Evolutionary conservation across 1,284 basidiomycete species (phyloP).

Genomic region (Ceratobasidium sp.): DNA sequence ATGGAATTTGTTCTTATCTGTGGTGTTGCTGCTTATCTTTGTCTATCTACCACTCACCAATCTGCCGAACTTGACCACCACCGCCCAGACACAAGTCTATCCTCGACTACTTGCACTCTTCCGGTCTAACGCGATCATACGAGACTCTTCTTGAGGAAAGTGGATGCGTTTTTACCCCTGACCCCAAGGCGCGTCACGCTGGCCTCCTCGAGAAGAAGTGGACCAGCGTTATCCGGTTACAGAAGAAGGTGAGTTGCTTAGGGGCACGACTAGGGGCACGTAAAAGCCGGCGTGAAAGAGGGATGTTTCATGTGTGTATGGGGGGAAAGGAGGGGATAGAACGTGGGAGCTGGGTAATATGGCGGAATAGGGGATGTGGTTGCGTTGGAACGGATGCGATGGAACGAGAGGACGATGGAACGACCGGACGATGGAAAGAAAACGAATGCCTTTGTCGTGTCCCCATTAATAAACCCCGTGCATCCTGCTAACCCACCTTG

Average conservation of each 20-base stretch:
- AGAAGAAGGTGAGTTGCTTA: constrained; percentile 81
- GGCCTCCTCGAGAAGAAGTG: constrained; percentile 95
- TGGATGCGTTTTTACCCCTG: constrained; percentile 76
- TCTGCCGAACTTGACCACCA: neutral
- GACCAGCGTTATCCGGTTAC: constrained; percentile 91
- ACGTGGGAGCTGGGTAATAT: neutral
- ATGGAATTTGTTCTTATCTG: constrained; percentile 55
- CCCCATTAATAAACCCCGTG: neutral
- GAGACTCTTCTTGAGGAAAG: constrained; percentile 73
- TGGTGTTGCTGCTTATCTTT: constrained; percentile 50
- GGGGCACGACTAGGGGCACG: constrained; percentile 26
- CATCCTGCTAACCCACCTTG: constrained; percentile 13
- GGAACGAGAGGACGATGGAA: neutral
- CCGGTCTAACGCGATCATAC: constrained; percentile 74
- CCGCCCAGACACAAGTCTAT: constrained; percentile 84
- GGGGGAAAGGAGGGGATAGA: neutral
- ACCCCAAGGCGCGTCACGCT: constrained; percentile 85
- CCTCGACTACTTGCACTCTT: constrained; percentile 82
- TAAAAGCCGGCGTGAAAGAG: neutral
- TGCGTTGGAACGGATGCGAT: constrained; percentile 4
- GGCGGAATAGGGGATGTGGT: neutral
- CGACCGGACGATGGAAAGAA: neutral
- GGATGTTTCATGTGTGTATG: neutral
- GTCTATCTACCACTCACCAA: constrained; percentile 23
- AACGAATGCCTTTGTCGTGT: neutral